Base-by-base conservation (phyloP, 306 rosid genomes). In the Inga leiocalycina region DNA sequence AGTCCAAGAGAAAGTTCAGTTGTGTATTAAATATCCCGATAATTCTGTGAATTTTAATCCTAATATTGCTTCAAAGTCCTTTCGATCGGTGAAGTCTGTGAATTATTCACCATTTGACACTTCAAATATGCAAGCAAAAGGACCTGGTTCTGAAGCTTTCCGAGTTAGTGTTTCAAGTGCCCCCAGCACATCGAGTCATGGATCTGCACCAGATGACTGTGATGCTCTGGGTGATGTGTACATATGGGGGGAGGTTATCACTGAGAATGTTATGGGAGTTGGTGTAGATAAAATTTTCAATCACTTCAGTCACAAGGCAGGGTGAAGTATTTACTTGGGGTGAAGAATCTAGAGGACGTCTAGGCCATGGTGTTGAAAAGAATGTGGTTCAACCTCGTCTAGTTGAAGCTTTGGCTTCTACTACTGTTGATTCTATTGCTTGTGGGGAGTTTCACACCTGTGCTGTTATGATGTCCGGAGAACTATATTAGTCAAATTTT, bases 281-380 rank as follows among this genome's bases (percentile, higher is more conserved):
- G 93, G 93, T 72, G 93, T 32, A 27, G 27, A 27, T 27, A 27
- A 27, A 27, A 27, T 27, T 27, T 27, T 27, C 27, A 27, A 27
- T 27, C 27, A 27, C 27, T 27, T 27, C 0, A 27, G 27, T 27
- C 27, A 97, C 97, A 4, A 89, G 99, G 88, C 99, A 97, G 88
- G 99, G 98, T 83, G 99, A 92, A 84, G 83, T 94, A 75, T 97
- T 92, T 84, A 92, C 99, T 39, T 97, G 99, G 99, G 99, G 99
- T 15, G 99, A 97, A 89, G 99, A 94, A 91, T 97, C 98, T 46
- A 97, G 99, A 79, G 99, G 99, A 81, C 92, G 97, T 80, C 99
- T 97, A 45, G 99, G 99, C 70, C 99, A 97, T 85, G 99, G 99
- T 72, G 97, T 91, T 75, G 97, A 93, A 79, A 97, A 87, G 85